Evolutionary conservation across 2,329 filamentous ascomycete species (phyloP).

Genomic region (Colletotrichum zoysiae): DNA sequence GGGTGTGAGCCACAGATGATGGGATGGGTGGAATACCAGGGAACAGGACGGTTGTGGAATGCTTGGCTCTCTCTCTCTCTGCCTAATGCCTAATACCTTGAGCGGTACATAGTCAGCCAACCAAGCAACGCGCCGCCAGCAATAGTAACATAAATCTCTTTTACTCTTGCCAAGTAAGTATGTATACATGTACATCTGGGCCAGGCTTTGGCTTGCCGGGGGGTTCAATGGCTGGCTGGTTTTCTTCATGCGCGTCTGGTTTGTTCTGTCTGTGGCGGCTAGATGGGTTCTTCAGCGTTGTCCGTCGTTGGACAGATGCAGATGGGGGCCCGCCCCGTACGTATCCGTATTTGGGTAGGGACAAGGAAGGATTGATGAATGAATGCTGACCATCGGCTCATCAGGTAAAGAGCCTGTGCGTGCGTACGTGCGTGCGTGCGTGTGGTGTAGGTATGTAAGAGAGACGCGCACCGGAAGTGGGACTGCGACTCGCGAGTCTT

Average conservation of each 20-base stretch:
- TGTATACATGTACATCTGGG: neutral
- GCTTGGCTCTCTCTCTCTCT: neutral
- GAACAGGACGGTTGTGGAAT: constrained; percentile 22
- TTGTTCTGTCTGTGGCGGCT: constrained; percentile 9
- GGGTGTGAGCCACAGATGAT: constrained; percentile 30
- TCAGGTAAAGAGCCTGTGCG: constrained; percentile 8
- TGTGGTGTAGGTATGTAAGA: constrained; percentile 16
- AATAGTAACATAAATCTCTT: constrained; percentile 7
- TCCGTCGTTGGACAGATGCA: constrained; percentile 30
- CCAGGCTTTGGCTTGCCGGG: constrained; percentile 28
- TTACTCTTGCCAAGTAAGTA: neutral
- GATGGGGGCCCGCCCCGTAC: constrained; percentile 6
- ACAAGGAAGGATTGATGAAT: constrained; percentile 25
- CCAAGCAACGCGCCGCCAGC: constrained; percentile 5
- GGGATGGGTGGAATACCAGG: constrained; percentile 23
- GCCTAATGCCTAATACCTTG: neutral
- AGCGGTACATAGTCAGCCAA: neutral
- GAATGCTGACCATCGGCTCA: constrained; percentile 29
- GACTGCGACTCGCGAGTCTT: constrained; percentile 23
- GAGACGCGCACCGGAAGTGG: constrained; percentile 40
- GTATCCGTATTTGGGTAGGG: neutral
- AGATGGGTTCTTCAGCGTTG: constrained; percentile 39
- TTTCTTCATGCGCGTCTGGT: neutral
- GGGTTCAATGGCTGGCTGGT: constrained; percentile 4
- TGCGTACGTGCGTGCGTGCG: constrained; percentile 1